Conservation (phyloP, 805 yeast species). For the Pichia nakasei region DNA sequence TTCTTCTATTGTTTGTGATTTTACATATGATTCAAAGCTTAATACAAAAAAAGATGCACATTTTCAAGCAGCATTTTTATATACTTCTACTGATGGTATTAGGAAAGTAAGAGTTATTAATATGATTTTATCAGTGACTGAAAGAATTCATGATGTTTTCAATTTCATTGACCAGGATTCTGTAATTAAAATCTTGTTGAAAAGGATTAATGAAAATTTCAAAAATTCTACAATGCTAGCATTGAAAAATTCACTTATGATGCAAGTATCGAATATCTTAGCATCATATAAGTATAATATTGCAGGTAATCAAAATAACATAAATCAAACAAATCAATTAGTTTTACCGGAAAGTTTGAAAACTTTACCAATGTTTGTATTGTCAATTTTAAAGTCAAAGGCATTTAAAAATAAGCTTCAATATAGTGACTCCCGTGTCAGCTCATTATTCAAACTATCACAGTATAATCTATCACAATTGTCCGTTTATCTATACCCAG, state of each 20-base stretch:
- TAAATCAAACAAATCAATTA: conserved; percentile 45
- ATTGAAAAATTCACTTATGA: conserved; percentile 23
- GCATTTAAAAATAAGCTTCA: conserved; percentile 46
- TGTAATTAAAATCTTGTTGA: conserved; percentile 42
- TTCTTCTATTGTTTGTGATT: conserved; percentile 60
- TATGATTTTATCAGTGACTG: conserved; percentile 71
- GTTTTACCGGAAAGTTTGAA: conserved; percentile 75
- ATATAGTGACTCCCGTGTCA: conserved; percentile 57
- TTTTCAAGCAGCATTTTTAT: conserved; percentile 84
- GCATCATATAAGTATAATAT: conserved; percentile 47
- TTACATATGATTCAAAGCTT: conserved; percentile 69
- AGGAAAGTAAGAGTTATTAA: conserved; percentile 86
- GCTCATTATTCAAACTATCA: conserved; percentile 42
- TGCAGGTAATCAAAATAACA: conserved; percentile 30
- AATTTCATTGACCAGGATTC: conserved; percentile 74
- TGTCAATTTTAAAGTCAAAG: conserved; percentile 61
- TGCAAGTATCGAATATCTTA: conserved; percentile 44
- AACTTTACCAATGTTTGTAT: conserved; percentile 56
- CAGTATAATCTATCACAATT: conserved; percentile 48
- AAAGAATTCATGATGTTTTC: conserved; percentile 63
- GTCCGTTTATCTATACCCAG: conserved; percentile 68
- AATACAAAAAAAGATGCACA: conserved; percentile 69
- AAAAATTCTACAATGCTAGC: conserved; percentile 31
- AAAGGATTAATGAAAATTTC: conserved; percentile 35
- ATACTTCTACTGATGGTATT: conserved; percentile 67